Percentiles rank a stretch among this genome's conserved stretches.
phyloP scores from a whole-genome alignment of 345 rosid genomes.

The Citrus medica region DNA sequence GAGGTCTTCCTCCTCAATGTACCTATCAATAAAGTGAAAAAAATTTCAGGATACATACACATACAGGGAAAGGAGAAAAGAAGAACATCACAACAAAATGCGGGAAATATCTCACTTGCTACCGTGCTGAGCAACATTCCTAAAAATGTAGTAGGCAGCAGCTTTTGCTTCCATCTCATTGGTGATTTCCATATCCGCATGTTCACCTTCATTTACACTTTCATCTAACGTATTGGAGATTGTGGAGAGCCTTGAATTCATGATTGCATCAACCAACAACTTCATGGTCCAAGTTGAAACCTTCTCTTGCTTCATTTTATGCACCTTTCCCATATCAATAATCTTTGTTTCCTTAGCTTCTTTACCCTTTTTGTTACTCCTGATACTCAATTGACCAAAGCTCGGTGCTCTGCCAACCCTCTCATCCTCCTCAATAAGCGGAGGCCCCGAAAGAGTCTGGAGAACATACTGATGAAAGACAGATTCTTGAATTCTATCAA shows the following conservation, averaged over 20 bases:
- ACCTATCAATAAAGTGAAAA: slow-evolving; percentile 34
- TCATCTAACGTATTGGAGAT: slow-evolving; percentile 71
- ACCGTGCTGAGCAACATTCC: slow-evolving; percentile 44
- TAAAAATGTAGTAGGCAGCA: slow-evolving; percentile 66
- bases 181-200: slow-evolving; percentile 58
- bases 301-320: slow-evolving; percentile 74
- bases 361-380: slow-evolving; percentile 46
- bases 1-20: slow-evolving; percentile 71
- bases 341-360: slow-evolving; percentile 42
- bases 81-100: neutral
- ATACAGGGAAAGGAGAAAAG: neutral
- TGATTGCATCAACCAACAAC: slow-evolving; percentile 69
- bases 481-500: slow-evolving; percentile 90
- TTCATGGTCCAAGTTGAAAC: slow-evolving; percentile 96
- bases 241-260: slow-evolving; percentile 60
- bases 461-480: slow-evolving; percentile 80
- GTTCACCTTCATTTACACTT: slow-evolving; percentile 30
- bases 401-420: slow-evolving; percentile 44
- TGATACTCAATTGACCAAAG: slow-evolving; percentile 49
- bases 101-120: slow-evolving; percentile 39
- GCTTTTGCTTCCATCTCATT: slow-evolving; percentile 77
- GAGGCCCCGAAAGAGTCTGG: slow-evolving; percentile 71
- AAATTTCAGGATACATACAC: neutral
- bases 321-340: slow-evolving; percentile 74
- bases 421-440: slow-evolving; percentile 65